Evolutionary conservation across 2,329 filamentous ascomycete species (phyloP).

Genomic region (Scedosporium boydii): DNA sequence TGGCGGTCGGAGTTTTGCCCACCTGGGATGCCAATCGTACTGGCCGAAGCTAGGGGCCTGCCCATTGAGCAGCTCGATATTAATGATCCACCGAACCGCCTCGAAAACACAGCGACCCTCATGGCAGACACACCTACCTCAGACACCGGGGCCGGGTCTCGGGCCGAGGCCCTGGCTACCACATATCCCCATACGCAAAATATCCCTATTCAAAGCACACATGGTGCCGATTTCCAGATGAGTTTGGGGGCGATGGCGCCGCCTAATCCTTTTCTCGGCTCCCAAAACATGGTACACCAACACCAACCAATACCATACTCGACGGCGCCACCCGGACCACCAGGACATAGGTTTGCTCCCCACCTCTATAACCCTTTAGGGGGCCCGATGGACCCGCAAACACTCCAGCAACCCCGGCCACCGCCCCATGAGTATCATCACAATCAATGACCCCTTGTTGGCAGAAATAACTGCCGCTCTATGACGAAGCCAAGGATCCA

Average conservation of each 20-base stretch:
- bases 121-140: neutral
- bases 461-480: neutral
- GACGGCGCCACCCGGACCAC: neutral
- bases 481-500: neutral
- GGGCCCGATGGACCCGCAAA: neutral
- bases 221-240: neutral
- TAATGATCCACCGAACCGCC: neutral
- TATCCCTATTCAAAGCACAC: neutral
- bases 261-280: neutral
- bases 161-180: neutral
- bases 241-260: neutral
- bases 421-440: neutral
- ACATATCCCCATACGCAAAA: neutral
- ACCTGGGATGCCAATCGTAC: conserved; percentile 10
- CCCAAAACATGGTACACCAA: neutral
- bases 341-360: neutral
- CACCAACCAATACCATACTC: neutral
- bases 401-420: neutral
- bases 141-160: neutral
- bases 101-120: neutral
- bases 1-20: conserved; percentile 10
- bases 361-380: neutral
- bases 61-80: conserved; percentile 4
- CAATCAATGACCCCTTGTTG: neutral
- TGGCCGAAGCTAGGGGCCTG: conserved; percentile 12